Conservation (phyloP, 805 yeast species). For the Ogataea degrootiae region DNA sequence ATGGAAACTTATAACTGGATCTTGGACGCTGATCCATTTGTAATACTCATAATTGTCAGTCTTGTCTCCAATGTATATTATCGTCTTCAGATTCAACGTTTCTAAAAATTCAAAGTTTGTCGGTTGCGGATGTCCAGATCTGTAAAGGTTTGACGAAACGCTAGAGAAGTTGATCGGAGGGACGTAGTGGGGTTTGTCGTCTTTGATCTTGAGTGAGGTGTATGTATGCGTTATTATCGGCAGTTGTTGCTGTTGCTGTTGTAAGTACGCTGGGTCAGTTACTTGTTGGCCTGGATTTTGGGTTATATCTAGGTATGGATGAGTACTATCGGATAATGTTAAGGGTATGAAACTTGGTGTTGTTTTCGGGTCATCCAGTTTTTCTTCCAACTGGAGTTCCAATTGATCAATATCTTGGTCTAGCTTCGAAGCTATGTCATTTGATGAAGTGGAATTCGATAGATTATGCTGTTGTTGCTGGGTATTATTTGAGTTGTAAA, state of each 20-base stretch:
- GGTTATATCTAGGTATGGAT: background rate
- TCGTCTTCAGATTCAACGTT: slow-evolving; percentile 67
- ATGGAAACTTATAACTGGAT: slow-evolving; percentile 43
- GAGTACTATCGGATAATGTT: background rate
- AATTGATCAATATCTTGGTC: slow-evolving; percentile 1
- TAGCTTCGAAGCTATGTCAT: background rate
- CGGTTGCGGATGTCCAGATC: slow-evolving; percentile 93
- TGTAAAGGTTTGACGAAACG: slow-evolving; percentile 80
- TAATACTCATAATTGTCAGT: slow-evolving; percentile 60
- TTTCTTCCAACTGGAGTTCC: slow-evolving; percentile 1
- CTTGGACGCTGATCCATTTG: slow-evolving; percentile 54
- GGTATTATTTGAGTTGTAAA: background rate
- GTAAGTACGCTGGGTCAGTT: background rate
- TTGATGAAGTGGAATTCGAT: background rate
- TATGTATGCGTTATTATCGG: slow-evolving; percentile 9
- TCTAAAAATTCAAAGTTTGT: slow-evolving; percentile 75
- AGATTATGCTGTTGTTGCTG: background rate
- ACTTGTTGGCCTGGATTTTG: background rate
- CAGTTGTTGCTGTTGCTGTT: background rate
- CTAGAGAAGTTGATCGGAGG: slow-evolving; percentile 92
- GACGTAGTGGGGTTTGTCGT: slow-evolving; percentile 41
- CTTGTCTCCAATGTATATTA: slow-evolving; percentile 79
- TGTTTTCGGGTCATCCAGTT: background rate
- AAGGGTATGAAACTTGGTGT: background rate
- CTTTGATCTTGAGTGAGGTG: slow-evolving; percentile 30